These are phyloP conservation scores for Eucalyptus guilfoylei DNA, from an alignment of 345 rosid genomes.

Conservation along the genomic window DNA sequence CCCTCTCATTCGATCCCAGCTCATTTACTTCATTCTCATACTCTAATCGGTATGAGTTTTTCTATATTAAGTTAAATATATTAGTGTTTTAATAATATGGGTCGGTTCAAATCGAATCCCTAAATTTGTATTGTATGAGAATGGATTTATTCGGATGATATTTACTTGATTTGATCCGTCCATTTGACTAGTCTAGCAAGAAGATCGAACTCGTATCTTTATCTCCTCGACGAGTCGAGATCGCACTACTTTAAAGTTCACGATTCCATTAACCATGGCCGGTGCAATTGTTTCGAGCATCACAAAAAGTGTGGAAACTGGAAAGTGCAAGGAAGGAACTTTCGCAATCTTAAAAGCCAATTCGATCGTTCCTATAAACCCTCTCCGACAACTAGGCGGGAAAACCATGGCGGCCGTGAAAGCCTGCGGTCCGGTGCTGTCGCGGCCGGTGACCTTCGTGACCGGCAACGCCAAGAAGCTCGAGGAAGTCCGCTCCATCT, in stretches of 20 bases:
- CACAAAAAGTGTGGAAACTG: not conserved
- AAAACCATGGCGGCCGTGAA: slow-evolving; percentile 25
- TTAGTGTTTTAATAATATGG: too few relatives aligned
- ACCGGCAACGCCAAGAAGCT: slow-evolving; percentile 95
- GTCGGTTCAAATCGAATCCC: rapidly evolving
- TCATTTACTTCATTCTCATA: too few relatives aligned
- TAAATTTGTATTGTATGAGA: too few relatives aligned
- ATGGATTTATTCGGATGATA: rapidly evolving
- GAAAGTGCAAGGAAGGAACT: not conserved
- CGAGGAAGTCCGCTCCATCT: slow-evolving; percentile 80
- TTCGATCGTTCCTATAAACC: not conserved
- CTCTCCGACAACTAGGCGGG: not conserved
- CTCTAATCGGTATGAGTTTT: too few relatives aligned
- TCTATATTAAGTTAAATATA: too few relatives aligned
- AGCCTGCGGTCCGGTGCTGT: slow-evolving; percentile 23
- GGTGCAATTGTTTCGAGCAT: not conserved
- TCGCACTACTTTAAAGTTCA: not conserved
- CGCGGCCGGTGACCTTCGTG: slow-evolving; percentile 87
- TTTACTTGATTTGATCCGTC: rapidly evolving
- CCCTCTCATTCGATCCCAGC: not conserved
- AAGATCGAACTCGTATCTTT: not conserved
- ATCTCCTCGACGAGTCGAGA: not conserved
- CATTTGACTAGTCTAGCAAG: not conserved
- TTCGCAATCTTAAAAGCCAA: not conserved
- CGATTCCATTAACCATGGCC: not conserved